Percentiles rank a stretch among this genome's conserved stretches.
Conservation (phyloP, 352 stramenopile genomes). For the Pythium sukuiense region DNA sequence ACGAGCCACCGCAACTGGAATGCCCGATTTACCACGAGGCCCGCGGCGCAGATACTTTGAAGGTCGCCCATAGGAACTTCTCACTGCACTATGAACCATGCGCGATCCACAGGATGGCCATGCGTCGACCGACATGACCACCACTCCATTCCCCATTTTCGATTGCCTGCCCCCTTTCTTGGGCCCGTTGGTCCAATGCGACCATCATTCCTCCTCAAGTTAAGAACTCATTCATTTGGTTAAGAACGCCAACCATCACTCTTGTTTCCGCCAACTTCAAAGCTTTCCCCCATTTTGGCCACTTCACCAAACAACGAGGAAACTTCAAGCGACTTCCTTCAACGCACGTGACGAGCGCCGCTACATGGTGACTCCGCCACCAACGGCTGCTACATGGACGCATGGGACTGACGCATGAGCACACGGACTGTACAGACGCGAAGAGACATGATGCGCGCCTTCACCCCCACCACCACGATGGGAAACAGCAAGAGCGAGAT, state of each 20-base stretch:
- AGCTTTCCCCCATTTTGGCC: background rate
- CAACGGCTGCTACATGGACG: background rate
- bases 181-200: constrained; percentile 9
- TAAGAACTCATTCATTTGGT: background rate
- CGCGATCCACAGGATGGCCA: no score
- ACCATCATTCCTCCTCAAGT: constrained; percentile 25
- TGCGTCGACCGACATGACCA: no score
- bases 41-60: no score
- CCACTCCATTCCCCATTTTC: background rate
- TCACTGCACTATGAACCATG: no score
- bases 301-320: background rate
- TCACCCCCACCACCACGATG: no score
- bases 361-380: background rate
- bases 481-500: background rate
- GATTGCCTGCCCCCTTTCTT: no score
- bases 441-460: background rate
- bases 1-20: no score
- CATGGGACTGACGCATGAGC: background rate
- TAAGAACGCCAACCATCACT: constrained; percentile 8
- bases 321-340: constrained; percentile 4
- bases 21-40: no score
- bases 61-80: no score
- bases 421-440: background rate
- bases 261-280: constrained; percentile 11
- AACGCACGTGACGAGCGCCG: background rate